Evolutionary conservation across 352 stramenopile genomes (phyloP).

Genomic region (Phytophthora agathidicida): DNA sequence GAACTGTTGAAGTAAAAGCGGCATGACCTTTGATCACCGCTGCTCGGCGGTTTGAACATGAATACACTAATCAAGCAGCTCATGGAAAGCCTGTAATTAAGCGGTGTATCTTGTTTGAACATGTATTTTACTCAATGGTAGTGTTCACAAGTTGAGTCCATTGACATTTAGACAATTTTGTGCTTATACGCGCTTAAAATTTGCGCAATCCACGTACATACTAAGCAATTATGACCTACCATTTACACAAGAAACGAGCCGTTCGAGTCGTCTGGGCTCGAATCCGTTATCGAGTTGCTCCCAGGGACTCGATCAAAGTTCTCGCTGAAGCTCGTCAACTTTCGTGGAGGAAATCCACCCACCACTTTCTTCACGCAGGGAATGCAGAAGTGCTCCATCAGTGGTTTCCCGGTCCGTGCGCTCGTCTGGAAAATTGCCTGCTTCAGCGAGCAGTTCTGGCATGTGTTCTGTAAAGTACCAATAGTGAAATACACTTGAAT

Average conservation of each 20-base stretch:
- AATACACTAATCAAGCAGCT: too few relatives aligned
- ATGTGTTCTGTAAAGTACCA: constrained; percentile 32
- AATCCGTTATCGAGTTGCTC: constrained; percentile 21
- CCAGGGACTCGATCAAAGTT: constrained; percentile 1
- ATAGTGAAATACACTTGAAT: too few relatives aligned
- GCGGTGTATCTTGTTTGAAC: too few relatives aligned
- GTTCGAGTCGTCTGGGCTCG: constrained; percentile 6
- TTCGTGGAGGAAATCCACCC: constrained; percentile 1
- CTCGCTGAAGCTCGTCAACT: constrained; percentile 16
- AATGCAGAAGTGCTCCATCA: constrained; percentile 38
- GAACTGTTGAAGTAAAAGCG: constrained; percentile 4
- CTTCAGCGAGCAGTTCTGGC: constrained; percentile 33
- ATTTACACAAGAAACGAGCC: constrained; percentile 31
- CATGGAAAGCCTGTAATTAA: too few relatives aligned
- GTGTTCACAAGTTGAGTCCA: not conserved
- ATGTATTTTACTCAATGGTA: too few relatives aligned
- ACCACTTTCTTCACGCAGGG: constrained; percentile 36
- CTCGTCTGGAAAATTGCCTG: constrained; percentile 32
- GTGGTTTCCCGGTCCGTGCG: constrained; percentile 22
- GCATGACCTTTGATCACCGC: too few relatives aligned
- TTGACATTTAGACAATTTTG: not conserved
- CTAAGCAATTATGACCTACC: not conserved
- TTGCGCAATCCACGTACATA: not conserved
- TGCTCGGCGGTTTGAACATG: too few relatives aligned
- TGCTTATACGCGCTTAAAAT: not conserved